A percentile compares a stretch with the other conserved stretches of the same genome.
Evolutionary conservation across 306 rosid species (phyloP).

Genomic region (Sicyos baderoa): DNA sequence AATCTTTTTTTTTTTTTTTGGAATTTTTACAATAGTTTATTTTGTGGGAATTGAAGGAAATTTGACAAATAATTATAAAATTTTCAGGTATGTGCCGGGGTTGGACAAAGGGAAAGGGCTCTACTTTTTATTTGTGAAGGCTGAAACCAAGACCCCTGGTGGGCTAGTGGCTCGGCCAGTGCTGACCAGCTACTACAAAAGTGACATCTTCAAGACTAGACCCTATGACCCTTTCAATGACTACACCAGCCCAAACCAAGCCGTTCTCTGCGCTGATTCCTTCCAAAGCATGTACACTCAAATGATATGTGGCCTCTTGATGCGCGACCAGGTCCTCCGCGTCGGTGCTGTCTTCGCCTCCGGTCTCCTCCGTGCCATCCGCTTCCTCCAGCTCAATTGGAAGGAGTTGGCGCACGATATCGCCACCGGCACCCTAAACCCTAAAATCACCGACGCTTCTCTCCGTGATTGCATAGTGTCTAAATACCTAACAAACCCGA

Average conservation of each 20-base stretch:
- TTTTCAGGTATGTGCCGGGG: constrained; percentile 52
- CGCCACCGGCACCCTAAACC: constrained; percentile 51
- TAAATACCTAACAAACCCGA: constrained; percentile 34
- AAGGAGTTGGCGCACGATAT: constrained; percentile 43
- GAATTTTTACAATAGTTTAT: not conserved
- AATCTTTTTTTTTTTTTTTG: not conserved
- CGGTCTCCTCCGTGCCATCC: constrained; percentile 78
- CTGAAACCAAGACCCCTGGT: constrained; percentile 66
- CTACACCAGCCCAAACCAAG: constrained; percentile 72
- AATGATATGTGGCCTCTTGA: constrained; percentile 80
- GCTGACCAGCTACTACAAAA: constrained; percentile 81
- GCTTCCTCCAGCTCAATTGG: constrained; percentile 80
- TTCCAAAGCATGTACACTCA: constrained; percentile 90
- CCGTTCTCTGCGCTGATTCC: constrained; percentile 65
- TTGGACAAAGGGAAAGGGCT: constrained; percentile 88
- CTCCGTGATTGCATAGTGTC: constrained; percentile 34
- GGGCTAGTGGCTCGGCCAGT: constrained; percentile 86
- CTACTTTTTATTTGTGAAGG: constrained; percentile 66
- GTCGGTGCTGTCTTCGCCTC: constrained; percentile 91
- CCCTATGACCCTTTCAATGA: constrained; percentile 74
- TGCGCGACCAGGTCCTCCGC: constrained; percentile 68
- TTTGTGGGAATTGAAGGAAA: not conserved
- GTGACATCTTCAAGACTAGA: constrained; percentile 68
- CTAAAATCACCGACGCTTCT: constrained; percentile 47
- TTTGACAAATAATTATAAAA: not conserved